Base-by-base conservation (phyloP, 345 rosid genomes). In the Psidium guajava region DNA sequence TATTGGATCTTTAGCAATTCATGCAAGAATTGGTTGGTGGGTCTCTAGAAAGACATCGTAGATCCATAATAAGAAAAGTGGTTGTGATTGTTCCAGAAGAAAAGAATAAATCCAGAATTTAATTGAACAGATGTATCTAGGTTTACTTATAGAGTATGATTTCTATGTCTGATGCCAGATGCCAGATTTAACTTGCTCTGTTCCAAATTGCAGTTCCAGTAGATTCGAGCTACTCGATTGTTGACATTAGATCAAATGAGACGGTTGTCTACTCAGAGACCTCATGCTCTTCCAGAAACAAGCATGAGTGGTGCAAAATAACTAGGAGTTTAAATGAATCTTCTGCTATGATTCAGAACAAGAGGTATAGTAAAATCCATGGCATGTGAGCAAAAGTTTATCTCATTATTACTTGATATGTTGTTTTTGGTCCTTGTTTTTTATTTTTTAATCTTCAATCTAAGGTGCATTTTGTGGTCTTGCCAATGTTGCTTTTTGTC, bases 271-370 rank as follows among this genome's bases (percentile, higher is more conserved):
- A 86, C 90, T 94, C 99, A 8, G 94, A 90, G 87, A 90, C 90
- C 54, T 83, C 88, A 55, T 82, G 89, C 49, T 93, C 92, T 87
- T 93, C 94, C 12, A 6, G 75, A 11, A 91, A 88, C 58, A 93
- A 84, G 90, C 91, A 85, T 77, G 94, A 93, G 85, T 96, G 99
- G 99, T 93, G 99, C 92, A 94, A 93, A 90, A 91, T 96, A 56
- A 93, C 90, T 2, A 91, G 93, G 90, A 93, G 89, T 88, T 81
- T 94, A 36, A 88, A 92, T 90, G 90, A 73, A n/a, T 58, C 82
- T 54, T 91, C 95, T 85, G 98, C 95, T 50, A 91, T 85, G 57
- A 28, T 96, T 87, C 96, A 90, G 88, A 96, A 95, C 88, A 89
- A 82, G 87, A 93, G 98, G 99, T 95, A 81, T 83, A 27, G 59